Conservation (phyloP, 108 stramenopile genomes). For the Nitzschia putrida region DNA sequence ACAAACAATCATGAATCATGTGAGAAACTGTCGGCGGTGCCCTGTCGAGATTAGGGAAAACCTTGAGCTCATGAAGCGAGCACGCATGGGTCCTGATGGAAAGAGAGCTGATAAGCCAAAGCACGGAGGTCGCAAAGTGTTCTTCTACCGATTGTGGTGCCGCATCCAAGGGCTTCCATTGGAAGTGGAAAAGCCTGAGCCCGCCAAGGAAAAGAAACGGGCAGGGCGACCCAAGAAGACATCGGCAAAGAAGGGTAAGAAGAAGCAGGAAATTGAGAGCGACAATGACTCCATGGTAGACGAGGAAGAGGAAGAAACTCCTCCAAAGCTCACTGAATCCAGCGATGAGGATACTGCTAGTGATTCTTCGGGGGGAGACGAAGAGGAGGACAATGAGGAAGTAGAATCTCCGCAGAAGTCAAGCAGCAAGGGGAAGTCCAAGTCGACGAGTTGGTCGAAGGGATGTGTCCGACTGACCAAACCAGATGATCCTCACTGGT, state of each 20-base stretch:
- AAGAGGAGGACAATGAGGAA: slow-evolving; percentile 34
- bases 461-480: slow-evolving; percentile 74
- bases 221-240: slow-evolving; percentile 20
- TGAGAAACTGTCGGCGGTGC: slow-evolving; percentile 82
- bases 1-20: slow-evolving; percentile 87
- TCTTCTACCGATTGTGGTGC: slow-evolving; percentile 89
- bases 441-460: slow-evolving; percentile 33
- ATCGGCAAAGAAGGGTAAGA: slow-evolving; percentile 29
- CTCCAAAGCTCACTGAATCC: slow-evolving; percentile 32
- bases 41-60: slow-evolving; percentile 82
- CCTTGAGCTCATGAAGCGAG: slow-evolving; percentile 80
- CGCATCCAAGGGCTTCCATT: slow-evolving; percentile 75
- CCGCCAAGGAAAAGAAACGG: slow-evolving; percentile 46
- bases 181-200: slow-evolving; percentile 45
- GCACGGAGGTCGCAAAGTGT: slow-evolving; percentile 87
- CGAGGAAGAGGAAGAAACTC: slow-evolving; percentile 38
- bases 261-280: slow-evolving; percentile 29
- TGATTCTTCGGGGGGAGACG: slow-evolving; percentile 36
- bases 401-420: slow-evolving; percentile 28
- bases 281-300: slow-evolving; percentile 34
- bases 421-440: slow-evolving; percentile 43
- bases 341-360: slow-evolving; percentile 42
- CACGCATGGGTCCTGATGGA: slow-evolving; percentile 65
- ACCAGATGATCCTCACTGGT: slow-evolving; percentile 75
- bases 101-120: slow-evolving; percentile 79